Evolutionary conservation across 768 basidiomycete species (phyloP).

Genomic region (Boletus rubroflammeus): DNA sequence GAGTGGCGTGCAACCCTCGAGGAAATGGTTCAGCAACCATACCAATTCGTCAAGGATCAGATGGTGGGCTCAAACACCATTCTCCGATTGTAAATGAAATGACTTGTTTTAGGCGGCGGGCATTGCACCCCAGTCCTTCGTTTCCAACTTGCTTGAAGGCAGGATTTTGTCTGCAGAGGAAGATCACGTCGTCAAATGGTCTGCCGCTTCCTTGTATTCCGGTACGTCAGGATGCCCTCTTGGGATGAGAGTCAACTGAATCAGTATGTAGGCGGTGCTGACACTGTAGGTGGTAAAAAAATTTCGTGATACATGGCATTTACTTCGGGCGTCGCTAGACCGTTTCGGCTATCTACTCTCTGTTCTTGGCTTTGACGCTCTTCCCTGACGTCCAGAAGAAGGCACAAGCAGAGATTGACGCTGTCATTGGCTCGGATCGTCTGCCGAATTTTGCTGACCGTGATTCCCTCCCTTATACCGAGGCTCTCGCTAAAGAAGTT

Average conservation of each 20-base stretch:
- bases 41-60: constrained; percentile 58
- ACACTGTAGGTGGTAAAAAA: constrained; percentile 30
- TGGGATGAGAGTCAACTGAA: neutral
- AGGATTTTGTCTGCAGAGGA: constrained; percentile 50
- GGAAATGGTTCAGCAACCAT: constrained; percentile 55
- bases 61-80: constrained; percentile 36
- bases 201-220: constrained; percentile 36
- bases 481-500: constrained; percentile 60
- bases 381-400: constrained; percentile 54
- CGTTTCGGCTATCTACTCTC: constrained; percentile 56
- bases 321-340: constrained; percentile 39
- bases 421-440: constrained; percentile 54
- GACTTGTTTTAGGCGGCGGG: constrained; percentile 47
- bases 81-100: neutral
- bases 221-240: constrained; percentile 20
- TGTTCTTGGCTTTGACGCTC: constrained; percentile 60
- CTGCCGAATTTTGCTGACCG: constrained; percentile 61
- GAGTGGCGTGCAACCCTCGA: constrained; percentile 50
- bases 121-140: constrained; percentile 46
- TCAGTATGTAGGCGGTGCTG: constrained; percentile 42
- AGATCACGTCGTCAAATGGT: constrained; percentile 61
- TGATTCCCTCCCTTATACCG: constrained; percentile 52
- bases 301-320: neutral
- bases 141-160: constrained; percentile 52
- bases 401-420: constrained; percentile 62